Conservation (phyloP, 495 filamentous ascomycete genomes). For the Lasiosphaeriaceae sp. region DNA sequence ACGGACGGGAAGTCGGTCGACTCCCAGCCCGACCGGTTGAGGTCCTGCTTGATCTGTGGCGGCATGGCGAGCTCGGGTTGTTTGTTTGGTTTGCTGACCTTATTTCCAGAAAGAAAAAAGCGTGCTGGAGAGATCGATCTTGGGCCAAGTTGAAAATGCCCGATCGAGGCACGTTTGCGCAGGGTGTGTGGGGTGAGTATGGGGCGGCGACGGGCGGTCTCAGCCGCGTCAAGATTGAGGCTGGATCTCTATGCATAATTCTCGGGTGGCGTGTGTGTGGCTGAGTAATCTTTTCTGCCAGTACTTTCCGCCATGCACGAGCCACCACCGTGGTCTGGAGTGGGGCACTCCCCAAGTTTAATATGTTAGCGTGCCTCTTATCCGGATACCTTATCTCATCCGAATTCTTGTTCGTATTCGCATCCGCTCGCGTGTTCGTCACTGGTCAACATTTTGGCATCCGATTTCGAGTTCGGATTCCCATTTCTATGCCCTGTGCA, state of each 20-base stretch:
- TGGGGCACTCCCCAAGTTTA: no score
- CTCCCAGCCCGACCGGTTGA: conserved; percentile 96
- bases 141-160: background rate
- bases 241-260: background rate
- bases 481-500: background rate
- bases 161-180: background rate
- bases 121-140: background rate
- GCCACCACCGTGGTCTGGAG: no score
- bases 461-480: conserved; percentile 9
- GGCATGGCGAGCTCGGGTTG: conserved; percentile 34
- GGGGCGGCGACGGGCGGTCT: no score
- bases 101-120: background rate
- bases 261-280: background rate
- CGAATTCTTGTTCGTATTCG: conserved; percentile 12
- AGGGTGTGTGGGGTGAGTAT: background rate
- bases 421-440: background rate
- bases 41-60: conserved; percentile 84
- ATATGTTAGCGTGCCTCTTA: no score
- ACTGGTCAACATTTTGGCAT: background rate
- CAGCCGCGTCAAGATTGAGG: background rate
- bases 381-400: background rate
- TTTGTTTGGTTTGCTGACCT: background rate
- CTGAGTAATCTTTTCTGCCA: background rate
- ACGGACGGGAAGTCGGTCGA: conserved; percentile 76
- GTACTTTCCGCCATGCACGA: background rate